Evolutionary conservation across 176 grass and related monocot genomes (phyloP).

Genomic region (Poa pratensis): DNA sequence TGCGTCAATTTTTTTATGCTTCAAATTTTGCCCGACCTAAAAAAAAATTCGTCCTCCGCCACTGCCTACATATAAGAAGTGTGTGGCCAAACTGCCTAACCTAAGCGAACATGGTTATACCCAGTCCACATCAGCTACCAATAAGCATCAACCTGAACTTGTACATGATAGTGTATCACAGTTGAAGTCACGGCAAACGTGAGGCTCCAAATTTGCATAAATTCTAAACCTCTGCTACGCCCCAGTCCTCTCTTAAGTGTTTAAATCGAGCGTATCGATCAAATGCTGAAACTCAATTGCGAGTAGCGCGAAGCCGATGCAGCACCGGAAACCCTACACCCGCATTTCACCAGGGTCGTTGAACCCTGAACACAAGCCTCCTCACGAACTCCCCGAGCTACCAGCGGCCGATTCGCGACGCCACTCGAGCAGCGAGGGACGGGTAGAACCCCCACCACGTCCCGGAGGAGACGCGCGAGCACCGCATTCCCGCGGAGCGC

Average conservation of each 20-base stretch:
- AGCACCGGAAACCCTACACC: not conserved
- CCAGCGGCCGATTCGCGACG: not conserved
- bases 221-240: not conserved
- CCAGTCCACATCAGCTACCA: not conserved
- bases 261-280: not conserved
- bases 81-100: too few species aligned
- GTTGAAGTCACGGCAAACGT: not conserved
- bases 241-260: not conserved
- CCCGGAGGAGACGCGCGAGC: not conserved
- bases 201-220: not conserved
- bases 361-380: not conserved
- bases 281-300: not conserved
- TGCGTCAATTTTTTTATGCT: too few species aligned
- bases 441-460: too few species aligned
- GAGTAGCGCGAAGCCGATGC: not conserved
- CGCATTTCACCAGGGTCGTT: not conserved
- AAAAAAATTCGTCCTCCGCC: too few species aligned
- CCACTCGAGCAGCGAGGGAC: not conserved
- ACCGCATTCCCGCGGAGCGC: slow-evolving; percentile 30
- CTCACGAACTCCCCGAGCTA: slow-evolving; percentile 22
- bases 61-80: too few species aligned
- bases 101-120: not conserved
- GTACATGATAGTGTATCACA: not conserved
- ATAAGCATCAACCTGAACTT: slow-evolving; percentile 22
- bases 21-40: too few species aligned